Evolutionary conservation across 2,329 filamentous ascomycete genomes (phyloP).

Genomic region (Apiospora saccharicola): DNA sequence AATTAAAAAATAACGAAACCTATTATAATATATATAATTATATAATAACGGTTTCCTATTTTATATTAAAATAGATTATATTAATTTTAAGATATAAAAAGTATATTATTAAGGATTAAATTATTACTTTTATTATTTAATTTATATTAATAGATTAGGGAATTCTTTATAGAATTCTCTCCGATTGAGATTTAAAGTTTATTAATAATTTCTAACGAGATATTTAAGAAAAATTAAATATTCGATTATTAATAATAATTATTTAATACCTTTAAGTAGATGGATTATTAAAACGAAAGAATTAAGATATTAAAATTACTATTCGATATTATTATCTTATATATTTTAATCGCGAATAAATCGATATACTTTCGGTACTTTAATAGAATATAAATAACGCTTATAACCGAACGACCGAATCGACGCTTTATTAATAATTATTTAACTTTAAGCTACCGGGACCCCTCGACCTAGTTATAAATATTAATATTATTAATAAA

Average conservation of each 20-base stretch:
- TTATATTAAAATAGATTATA: background rate
- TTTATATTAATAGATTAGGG: too few relatives aligned
- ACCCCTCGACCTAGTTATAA: background rate
- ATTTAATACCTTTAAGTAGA: conserved; percentile 4
- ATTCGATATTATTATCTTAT: conserved; percentile 1
- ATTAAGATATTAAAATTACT: conserved; percentile 5
- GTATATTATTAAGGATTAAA: too few relatives aligned
- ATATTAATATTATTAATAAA: background rate
- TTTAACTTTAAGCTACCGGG: background rate
- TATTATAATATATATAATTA: conserved; percentile 1
- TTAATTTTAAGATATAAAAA: too few relatives aligned
- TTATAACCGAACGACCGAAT: background rate
- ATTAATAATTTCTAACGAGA: too few relatives aligned
- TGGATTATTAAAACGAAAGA: background rate
- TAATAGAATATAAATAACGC: too few relatives aligned
- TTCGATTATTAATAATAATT: too few relatives aligned
- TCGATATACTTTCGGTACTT: background rate
- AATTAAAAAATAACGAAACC: too few relatives aligned
- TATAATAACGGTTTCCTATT: background rate
- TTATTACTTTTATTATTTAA: too few relatives aligned
- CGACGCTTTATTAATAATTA: background rate
- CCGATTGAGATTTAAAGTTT: too few relatives aligned
- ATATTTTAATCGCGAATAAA: background rate
- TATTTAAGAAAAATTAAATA: too few relatives aligned
- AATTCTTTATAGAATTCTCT: too few relatives aligned